Evolutionary conservation across 257 asterid genomes (phyloP).

Genomic region (Ballota nigra): DNA sequence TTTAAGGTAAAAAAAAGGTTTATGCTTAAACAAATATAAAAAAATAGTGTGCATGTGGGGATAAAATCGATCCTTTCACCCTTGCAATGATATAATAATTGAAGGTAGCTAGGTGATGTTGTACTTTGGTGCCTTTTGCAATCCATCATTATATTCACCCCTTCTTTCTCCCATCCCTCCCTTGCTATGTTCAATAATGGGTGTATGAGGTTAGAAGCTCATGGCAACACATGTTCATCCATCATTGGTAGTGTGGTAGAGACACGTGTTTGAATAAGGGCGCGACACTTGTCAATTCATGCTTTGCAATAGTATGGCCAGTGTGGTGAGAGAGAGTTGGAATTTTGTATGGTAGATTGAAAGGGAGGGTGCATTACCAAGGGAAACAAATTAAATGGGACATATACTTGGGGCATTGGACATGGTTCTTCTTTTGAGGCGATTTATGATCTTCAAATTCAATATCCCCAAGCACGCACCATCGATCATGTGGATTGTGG

Average conservation of each 20-base stretch:
- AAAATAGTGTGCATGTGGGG: constrained; percentile 17
- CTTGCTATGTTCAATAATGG: constrained; percentile 37
- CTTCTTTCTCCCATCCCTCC: constrained; percentile 29
- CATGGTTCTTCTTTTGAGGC: constrained; percentile 36
- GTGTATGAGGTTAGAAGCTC: constrained; percentile 33
- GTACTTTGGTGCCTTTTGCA: constrained; percentile 57
- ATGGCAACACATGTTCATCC: constrained; percentile 64
- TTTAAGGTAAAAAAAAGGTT: too few species aligned
- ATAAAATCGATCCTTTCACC: constrained; percentile 40
- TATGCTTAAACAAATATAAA: too few species aligned
- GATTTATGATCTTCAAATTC: constrained; percentile 38
- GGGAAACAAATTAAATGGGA: background rate
- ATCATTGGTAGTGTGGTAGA: constrained; percentile 39
- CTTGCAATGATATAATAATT: constrained; percentile 50
- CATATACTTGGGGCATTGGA: constrained; percentile 22
- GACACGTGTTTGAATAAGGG: constrained; percentile 34
- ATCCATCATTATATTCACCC: constrained; percentile 57
- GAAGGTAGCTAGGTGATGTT: constrained; percentile 27
- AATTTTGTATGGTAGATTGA: background rate
- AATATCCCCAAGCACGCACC: constrained; percentile 58
- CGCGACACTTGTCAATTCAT: constrained; percentile 36
- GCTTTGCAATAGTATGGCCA: background rate
- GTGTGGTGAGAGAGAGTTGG: constrained; percentile 19
- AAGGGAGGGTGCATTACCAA: background rate
- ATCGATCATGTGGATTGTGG: constrained; percentile 43